Base-by-base conservation (phyloP, 768 basidiomycete genomes). In the Termitomyces titanicus region DNA sequence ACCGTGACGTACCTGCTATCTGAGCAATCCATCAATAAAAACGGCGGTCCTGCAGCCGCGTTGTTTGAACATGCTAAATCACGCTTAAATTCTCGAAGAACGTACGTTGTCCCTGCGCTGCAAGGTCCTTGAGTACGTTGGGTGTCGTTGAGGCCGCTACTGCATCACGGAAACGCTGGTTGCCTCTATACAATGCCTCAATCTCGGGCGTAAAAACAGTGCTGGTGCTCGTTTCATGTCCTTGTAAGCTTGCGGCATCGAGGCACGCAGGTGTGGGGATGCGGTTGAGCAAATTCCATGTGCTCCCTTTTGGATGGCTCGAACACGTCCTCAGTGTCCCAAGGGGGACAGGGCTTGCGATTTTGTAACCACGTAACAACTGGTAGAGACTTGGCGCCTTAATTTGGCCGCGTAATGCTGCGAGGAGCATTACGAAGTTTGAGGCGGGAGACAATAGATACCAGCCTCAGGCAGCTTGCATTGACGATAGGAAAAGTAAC, bases 11-110 rank as follows among this genome's bases (percentile, higher is more conserved):
- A 55, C 53, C 73, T 67, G 53, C 72, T 73, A 54, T 75, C 74
- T 0, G 74, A 71, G 43, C 73, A 75, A 39, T 72, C 74, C 42
- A 75, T 56, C 58, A 74, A 68, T 66, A 74, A 68, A 58, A 74
- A 75, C 9, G 73, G 71, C 9, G 74, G 74, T n/a, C 50, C 61
- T 62, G 44, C 13, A 51, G n/a, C 3, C 18, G 22, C 24, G 11
- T 18, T 6, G 18, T 20, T 25, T 37, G 22, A 48, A 33, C 31
- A 3, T 24, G 18, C 24, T 17, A 1, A 24, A 17, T 7, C n/a
- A 46, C 8, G n/a, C 6, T 25, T n/a, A 25, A 24, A 24, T 1
- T 37, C 11, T 22, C 11, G 29, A 31, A 10, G 10, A 15, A 57
- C 60, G 17, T 25, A 61, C 60, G 53, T n/a, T 61, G 60, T 2